Evolutionary conservation across 331 rosid genomes (phyloP), one percentile per base, ranked within the genome.

Genomic region (Acacia concinna): DNA sequence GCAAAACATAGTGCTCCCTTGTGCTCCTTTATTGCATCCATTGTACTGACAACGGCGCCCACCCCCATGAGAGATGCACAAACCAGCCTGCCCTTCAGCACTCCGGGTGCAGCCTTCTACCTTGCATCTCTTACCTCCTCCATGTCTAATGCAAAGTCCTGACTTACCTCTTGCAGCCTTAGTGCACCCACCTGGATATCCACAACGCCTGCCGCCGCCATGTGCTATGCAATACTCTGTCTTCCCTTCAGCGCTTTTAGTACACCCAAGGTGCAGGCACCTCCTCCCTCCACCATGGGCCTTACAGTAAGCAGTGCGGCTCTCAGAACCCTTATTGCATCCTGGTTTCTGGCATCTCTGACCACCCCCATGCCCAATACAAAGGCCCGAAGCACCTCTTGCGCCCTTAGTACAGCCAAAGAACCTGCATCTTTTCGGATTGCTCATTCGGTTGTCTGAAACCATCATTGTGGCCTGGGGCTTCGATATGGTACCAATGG

Each of bases 361-460:
- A 64, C 99, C 99, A 71, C 99, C 99, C 52, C 99, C 99, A 77
- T 96, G 99, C 46, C 98, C 98, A 78, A 96, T 96, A 83, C 99
- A 96, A 77, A 96, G 97, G 70, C 99, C 99, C 5, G 99, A 85
- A 81, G 96, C 97, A 78, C 99, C 99, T 64, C 99, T 88, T 63
- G 99, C 99, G 56, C 99, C 99, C 85, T 93, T 96, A 32, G 82
- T 68, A 60, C 99, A 96, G 66, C 97, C 96, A 38, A 86, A 71
- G 78, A 82, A 96, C 40, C 78, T 91, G 87, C 99, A 96, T 83
- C 88, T 90, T 85, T 93, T 96, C 5, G 87, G 88, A 86, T 86
- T 90, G 90, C 59, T 75, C 59, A 62, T 68, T 62, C 89, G 91
- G 79, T 75, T 77, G 41, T 93, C 93, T 37, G 91, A 84, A 77